Base-by-base conservation (phyloP, 2,329 filamentous ascomycete genomes). In the Fusarium nygamai region DNA sequence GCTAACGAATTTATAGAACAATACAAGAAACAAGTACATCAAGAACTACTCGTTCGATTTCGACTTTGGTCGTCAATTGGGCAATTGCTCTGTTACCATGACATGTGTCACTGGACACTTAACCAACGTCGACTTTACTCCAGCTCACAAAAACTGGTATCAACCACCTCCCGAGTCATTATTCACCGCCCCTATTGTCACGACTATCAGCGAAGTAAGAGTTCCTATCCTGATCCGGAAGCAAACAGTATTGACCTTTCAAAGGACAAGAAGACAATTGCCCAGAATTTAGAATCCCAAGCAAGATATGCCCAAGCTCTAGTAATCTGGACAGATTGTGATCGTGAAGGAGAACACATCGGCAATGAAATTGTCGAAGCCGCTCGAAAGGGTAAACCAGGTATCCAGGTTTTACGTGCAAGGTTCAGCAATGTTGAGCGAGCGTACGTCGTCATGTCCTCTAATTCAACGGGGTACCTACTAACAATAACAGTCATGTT, bases 291-390 rank as follows among this genome's bases (percentile, higher is more conserved):
- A 78, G 90, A 92, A 76, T 85, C 88, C 3, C 92, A 97, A 82
- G 96, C 96, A 24, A 88, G 88, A 69, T 88, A 89, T 80, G 88
- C 91, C n/a, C 89, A 88, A 63, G 90, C 92, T 19, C 87, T 99
- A 38, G 96, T 97, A 82, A 98, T 99, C 77, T 99, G 96, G 96
- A 99, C 96, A 2, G 96, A 99, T 87, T 98, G 96, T 83, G 96
- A 99, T 86, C 91, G 95, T 63, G 96, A 99, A 86, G 96, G 96
- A 41, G 96, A 99, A 82, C 93, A 98, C 80, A 99, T 99, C 76
- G 96, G 96, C 12, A 89, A 93, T 44, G 96, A 99, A 82, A 96
- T 99, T 69, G 92, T 94, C 50, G 89, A 93, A 60, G 92, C 96
- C 67, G 96, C 96, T 10, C 86, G 87, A 53, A 91, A 91, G 78